phyloP scores from a whole-genome alignment of 495 filamentous ascomycete species.

The Trichoderma parareesei region DNA sequence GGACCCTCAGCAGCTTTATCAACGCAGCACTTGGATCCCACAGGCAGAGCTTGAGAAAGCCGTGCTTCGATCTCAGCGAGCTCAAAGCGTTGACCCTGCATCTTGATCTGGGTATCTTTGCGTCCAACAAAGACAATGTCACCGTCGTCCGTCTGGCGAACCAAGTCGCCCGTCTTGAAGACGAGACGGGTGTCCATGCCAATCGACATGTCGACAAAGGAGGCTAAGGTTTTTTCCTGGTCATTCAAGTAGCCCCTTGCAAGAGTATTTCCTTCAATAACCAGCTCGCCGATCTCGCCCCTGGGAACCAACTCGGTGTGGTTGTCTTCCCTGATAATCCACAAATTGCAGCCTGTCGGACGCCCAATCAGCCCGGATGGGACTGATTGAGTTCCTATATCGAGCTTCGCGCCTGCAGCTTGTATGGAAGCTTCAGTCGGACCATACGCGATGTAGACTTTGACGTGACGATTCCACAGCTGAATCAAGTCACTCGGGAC shows the following conservation, averaged over 20 bases:
- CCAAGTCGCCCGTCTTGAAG: slow-evolving; percentile 45
- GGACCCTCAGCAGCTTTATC: not conserved
- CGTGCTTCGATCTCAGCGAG: slow-evolving; percentile 22
- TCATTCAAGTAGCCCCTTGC: slow-evolving; percentile 30
- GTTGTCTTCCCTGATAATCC: slow-evolving; percentile 21
- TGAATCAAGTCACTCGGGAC: slow-evolving; percentile 16
- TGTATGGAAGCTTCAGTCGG: slow-evolving; percentile 17
- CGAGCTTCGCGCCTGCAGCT: not conserved
- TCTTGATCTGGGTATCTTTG: slow-evolving; percentile 27
- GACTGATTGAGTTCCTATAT: slow-evolving; percentile 1
- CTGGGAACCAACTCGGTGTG: slow-evolving; percentile 36
- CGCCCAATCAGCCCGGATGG: not conserved
- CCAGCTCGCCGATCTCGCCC: slow-evolving; percentile 30
- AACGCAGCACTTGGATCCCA: not conserved
- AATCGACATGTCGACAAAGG: not conserved
- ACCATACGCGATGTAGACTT: slow-evolving; percentile 19
- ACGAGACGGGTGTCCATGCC: slow-evolving; percentile 9
- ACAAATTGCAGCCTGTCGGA: not conserved
- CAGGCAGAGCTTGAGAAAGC: not conserved
- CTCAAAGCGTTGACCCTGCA: slow-evolving; percentile 27
- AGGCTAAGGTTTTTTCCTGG: not conserved
- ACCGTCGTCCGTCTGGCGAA: slow-evolving; percentile 30
- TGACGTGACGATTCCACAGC: slow-evolving; percentile 16
- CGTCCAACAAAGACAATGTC: slow-evolving; percentile 20
- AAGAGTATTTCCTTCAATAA: slow-evolving; percentile 28